phyloP scores from a whole-genome alignment of 179 eudicot genomes.

The Heliamphora pulchella region DNA sequence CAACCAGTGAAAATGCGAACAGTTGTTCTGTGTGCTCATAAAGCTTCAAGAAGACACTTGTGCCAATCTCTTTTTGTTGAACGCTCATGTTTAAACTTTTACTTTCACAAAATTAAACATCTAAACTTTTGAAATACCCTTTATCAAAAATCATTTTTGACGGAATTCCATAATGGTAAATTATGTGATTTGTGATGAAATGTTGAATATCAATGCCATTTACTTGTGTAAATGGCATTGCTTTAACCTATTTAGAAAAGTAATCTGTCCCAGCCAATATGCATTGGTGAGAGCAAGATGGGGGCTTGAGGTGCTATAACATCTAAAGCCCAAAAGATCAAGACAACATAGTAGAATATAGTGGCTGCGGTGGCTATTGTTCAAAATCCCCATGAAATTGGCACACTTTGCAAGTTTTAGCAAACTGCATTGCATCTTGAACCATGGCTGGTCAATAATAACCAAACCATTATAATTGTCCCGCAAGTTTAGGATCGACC shows the following conservation, averaged over 20 bases:
- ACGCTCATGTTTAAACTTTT: background rate
- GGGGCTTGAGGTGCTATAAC: background rate
- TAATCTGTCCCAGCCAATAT: background rate
- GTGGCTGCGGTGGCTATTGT: background rate
- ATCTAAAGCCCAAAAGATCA: background rate
- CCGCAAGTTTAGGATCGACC: slow-evolving; percentile 3
- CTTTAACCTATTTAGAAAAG: background rate
- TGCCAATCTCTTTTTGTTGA: slow-evolving; percentile 6
- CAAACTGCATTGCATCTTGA: background rate
- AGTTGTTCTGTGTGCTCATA: slow-evolving; percentile 7
- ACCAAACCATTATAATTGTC: slow-evolving; percentile 6
- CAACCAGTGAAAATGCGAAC: background rate
- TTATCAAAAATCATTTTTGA: background rate
- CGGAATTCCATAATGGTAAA: background rate
- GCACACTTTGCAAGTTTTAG: background rate
- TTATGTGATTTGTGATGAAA: background rate
- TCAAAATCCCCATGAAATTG: background rate
- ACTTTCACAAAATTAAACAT: background rate
- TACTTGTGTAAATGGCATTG: background rate
- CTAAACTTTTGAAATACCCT: background rate
- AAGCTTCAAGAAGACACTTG: background rate
- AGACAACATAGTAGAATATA: background rate
- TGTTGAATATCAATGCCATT: background rate
- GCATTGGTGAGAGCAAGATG: background rate
- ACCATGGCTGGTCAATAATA: slow-evolving; percentile 11